A percentile compares a stretch with the other conserved stretches of the same genome.
These are phyloP conservation scores for Corymbia citriodora DNA, from an alignment of 441 rosid species.

Conservation along the genomic window DNA sequence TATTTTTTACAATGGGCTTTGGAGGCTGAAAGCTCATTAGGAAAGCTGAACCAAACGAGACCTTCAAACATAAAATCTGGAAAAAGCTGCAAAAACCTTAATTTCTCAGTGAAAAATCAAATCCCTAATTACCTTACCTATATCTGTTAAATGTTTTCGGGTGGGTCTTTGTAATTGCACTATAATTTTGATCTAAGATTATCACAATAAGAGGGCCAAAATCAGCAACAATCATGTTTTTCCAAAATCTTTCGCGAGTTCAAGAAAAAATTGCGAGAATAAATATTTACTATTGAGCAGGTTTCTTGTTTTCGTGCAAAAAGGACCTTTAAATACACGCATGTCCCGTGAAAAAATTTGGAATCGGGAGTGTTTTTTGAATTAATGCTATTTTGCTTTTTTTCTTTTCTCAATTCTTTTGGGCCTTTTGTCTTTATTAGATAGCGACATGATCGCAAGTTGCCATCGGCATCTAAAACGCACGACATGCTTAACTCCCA, in stretches of 20 bases:
- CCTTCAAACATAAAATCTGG: neutral
- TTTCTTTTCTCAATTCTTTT: neutral
- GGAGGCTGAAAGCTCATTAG: no score
- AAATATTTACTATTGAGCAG: neutral
- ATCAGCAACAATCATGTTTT: neutral
- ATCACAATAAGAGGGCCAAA: neutral
- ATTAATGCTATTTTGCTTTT: neutral
- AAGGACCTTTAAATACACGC: neutral
- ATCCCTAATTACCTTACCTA: neutral
- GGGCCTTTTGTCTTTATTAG: neutral
- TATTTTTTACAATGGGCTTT: no score
- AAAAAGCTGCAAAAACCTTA: neutral
- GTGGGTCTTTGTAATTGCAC: neutral
- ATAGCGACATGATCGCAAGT: neutral
- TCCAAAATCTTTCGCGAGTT: neutral
- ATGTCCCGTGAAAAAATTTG: neutral
- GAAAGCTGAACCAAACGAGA: no score
- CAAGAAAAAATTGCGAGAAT: neutral
- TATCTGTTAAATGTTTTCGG: neutral
- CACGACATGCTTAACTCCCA: neutral
- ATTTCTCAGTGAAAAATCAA: neutral
- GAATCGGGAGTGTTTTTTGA: neutral
- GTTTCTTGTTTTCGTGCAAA: neutral
- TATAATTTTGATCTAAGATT: neutral
- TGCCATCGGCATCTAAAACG: neutral